Base-by-base conservation (phyloP, 1,284 basidiomycete species). In the Inonotus obliquus region DNA sequence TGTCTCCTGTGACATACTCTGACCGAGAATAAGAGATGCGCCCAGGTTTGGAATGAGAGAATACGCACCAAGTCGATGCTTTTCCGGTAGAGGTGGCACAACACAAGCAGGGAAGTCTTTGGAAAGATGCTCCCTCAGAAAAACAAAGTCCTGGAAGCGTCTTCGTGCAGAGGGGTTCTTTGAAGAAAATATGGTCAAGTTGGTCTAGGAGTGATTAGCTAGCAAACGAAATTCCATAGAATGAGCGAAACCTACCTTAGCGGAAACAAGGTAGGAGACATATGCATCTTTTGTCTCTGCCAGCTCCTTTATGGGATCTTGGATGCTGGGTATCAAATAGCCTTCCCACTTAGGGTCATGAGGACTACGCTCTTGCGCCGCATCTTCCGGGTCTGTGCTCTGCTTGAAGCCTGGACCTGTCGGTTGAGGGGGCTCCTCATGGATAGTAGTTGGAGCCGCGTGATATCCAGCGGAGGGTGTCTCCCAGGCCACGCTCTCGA, bases 1-100 rank as follows among this genome's bases (percentile, higher is more conserved):
- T 83, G 74, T 99, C 96, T 19, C 96, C 96, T 32, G 96, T 98
- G 63, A 99, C 84, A 73, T 99, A 99, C 74, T 97, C 95, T 96
- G 71, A 58, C 59, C 23, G 41, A 61, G 17, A n/a, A 19, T 41
- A 9, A 52, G 29, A 17, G 19, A 25, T 35, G 55, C 63, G 25
- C 17, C 17, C 4, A 61, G 11, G 25, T 57, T 37, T 47, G 19
- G n/a, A 29, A n/a, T 23, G 32, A 39, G 23, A 29, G 25, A 9
- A 37, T 25, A 79, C 88, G 63, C 66, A 97, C 94, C 94, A 70
- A 98, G 76, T 60, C 97, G 83, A 72, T 98, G 96, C 76, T 99
- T 99, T 75, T 96, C 96, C 3, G 96, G 97, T 55, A 99, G 81
- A 5, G 94, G 93, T 25, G 96, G 95, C 0, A 99, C 92, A 21